These are phyloP conservation scores for Colletotrichum salicis DNA, from an alignment of 2,329 filamentous ascomycete species.

Conservation along the genomic window DNA sequence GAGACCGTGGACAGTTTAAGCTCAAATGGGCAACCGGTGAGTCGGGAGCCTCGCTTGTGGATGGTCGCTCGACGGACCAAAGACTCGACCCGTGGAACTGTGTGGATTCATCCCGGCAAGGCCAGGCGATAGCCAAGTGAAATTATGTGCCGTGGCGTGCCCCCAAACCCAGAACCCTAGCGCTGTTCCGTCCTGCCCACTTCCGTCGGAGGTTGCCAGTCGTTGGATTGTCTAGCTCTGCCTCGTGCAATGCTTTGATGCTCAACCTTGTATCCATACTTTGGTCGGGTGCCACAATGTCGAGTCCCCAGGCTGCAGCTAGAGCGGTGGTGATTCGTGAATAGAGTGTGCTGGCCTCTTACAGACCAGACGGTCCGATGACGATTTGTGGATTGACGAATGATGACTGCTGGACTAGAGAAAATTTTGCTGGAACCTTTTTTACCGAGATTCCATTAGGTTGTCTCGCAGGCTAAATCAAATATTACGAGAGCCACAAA, in stretches of 20 bases:
- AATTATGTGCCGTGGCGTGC: neutral
- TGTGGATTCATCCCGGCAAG: conserved; percentile 4
- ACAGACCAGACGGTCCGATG: neutral
- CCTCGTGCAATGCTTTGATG: neutral
- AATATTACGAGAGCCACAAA: neutral
- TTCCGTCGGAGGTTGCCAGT: neutral
- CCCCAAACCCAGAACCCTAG: neutral
- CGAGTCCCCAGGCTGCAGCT: neutral
- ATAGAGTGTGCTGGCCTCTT: neutral
- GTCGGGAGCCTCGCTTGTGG: conserved; percentile 23
- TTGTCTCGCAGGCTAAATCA: neutral
- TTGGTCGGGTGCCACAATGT: neutral
- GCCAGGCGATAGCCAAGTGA: conserved; percentile 11
- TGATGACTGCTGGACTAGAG: neutral
- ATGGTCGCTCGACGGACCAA: conserved; percentile 23
- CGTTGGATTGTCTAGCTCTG: neutral
- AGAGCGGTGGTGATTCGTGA: neutral
- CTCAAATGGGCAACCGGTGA: conserved; percentile 35
- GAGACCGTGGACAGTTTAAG: conserved; percentile 30
- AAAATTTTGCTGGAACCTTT: neutral
- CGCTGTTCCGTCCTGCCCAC: neutral
- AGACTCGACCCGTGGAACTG: conserved; percentile 16
- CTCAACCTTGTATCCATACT: neutral
- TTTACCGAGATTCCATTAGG: neutral
- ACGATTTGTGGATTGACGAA: conserved; percentile 9